Evolutionary conservation across 2,329 filamentous ascomycete species (phyloP), one percentile per base, ranked within the genome.

Genomic region (Paecilomyces sp.): DNA sequence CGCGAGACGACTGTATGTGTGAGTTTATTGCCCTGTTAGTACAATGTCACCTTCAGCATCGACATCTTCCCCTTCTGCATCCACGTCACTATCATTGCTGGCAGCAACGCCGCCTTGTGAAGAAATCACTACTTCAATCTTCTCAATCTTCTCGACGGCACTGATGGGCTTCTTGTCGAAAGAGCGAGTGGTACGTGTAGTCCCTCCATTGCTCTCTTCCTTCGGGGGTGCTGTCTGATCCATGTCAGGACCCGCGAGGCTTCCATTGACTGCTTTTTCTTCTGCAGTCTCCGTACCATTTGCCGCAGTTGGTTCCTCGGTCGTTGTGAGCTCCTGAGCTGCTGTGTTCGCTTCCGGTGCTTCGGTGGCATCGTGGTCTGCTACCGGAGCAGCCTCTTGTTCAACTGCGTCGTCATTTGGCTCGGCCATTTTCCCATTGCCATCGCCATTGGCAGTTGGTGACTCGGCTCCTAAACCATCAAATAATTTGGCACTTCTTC

Each of bases 401-500:
- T 60, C 30, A 15, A 34, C 36, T 25, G 31, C 11, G 31, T 57
- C 54, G n/a, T 33, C 41, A 47, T 60, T 62, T 33, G 54, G 54
- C 13, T 63, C 60, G 13, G 18, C 28, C 25, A 66, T 68, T 33
- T 70, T 15, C 2, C 67, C 69, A 58, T 73, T 72, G 5, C 56
- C 69, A 58, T 73, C 71, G 5, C 56, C 61, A 11, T 70, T 64
- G 2, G 53, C 59, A 12, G 63, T 63, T 18, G 63, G 58, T 7
- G 66, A 64, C n/a, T 71, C 69, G 6, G 65, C 62, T 34, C 65
- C 65, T 31, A 71, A 69, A 25, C 15, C n/a, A 18, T 70, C 73
- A 47, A 65, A 65, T 53, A 69, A 57, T 33, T 65, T 69, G 15
- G 72, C 70, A 57, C 74, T 76, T 6, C 75, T 71, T 8, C 74